Evolutionary conservation across 2,329 filamentous ascomycete species (phyloP), one percentile per base, ranked within the genome.

Genomic region (Diplodia sapinea): DNA sequence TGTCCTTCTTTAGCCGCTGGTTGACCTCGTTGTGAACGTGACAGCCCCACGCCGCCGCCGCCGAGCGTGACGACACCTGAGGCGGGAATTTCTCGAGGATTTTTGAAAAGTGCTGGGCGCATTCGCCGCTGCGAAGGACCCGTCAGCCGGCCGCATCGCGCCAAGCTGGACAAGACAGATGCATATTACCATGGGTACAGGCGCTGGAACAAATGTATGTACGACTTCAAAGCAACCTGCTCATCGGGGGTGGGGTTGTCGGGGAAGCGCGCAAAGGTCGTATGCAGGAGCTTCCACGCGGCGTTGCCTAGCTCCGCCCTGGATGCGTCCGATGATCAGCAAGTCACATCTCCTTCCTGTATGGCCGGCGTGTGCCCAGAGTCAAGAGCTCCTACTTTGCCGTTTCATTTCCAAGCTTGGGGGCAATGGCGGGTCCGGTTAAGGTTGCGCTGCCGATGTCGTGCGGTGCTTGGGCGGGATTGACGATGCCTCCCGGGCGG

Each of bases 391-490:
- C 77, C 47, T 77, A 79, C 77, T 94, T 95, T 65, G 88, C 82
- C 7, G 92, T 95, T 69, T 90, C 91, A 79, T 95, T 95, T 75
- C 91, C 92, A 65, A 95, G 82, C 79, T 92, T 93, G 1, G 91
- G 89, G 62, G 91, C 91, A 73, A 93, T 94, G 3, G 88, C 89
- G 66, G 87, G 87, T 67, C 91, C 91, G 20, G 84, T 83, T 26
- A 93, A 82, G 47, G 75, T 71, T 12, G 74, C 70, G 47, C 71
- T 71, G 68, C 76, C 74, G 26, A 72, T 69, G 50, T 59, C 70
- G 66, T 63, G 49, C 52, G 71, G 70, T 61, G 68, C 69, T 29
- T 70, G 69, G 50, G 31, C 52, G 66, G 43, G 56, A 73, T 69
- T 65, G 33, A 55, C 36, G 26, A 65, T 13, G 50, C 36, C 23